phyloP scores from a whole-genome alignment of 345 rosid species.

The Schrenkiella parvula region DNA sequence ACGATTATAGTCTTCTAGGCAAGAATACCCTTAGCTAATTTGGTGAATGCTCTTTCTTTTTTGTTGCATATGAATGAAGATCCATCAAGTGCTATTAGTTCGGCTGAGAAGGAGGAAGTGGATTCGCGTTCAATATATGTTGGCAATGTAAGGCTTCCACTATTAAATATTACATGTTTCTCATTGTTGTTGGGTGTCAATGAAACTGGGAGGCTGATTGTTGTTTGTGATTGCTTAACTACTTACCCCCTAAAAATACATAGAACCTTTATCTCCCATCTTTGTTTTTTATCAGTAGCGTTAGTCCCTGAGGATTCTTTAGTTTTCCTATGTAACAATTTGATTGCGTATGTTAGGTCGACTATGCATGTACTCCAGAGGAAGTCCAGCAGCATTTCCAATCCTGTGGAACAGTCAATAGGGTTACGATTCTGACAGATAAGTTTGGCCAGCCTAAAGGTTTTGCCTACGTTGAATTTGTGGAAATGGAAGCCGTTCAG shows the following conservation, averaged over 20 bases:
- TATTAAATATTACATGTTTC: conserved; percentile 15
- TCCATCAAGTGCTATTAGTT: conserved; percentile 56
- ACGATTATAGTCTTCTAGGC: not conserved
- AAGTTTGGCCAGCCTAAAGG: conserved; percentile 99
- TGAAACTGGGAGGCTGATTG: not conserved
- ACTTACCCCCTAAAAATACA: not conserved
- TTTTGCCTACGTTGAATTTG: conserved; percentile 96
- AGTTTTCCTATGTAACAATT: not conserved
- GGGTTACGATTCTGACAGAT: conserved; percentile 97
- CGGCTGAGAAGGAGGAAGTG: conserved; percentile 97
- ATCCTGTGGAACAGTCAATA: conserved; percentile 95
- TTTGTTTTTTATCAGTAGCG: not conserved
- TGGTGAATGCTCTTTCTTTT: not conserved
- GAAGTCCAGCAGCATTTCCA: conserved; percentile 99
- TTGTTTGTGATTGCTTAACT: not conserved
- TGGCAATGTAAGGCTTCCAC: conserved; percentile 80
- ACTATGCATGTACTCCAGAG: conserved; percentile 95
- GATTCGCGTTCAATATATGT: conserved; percentile 94
- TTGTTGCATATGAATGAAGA: conserved; percentile 47
- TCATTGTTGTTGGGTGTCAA: not conserved
- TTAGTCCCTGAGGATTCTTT: not conserved
- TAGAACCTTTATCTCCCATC: not conserved
- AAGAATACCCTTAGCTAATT: conserved; percentile 8
- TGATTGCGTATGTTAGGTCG: conserved; percentile 59
- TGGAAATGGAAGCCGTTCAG: conserved; percentile 89